A percentile compares a stretch with the other conserved stretches of the same genome.
Evolutionary conservation across 1,139 yeast species (phyloP).

Genomic region (Hyphopichia fennica): DNA sequence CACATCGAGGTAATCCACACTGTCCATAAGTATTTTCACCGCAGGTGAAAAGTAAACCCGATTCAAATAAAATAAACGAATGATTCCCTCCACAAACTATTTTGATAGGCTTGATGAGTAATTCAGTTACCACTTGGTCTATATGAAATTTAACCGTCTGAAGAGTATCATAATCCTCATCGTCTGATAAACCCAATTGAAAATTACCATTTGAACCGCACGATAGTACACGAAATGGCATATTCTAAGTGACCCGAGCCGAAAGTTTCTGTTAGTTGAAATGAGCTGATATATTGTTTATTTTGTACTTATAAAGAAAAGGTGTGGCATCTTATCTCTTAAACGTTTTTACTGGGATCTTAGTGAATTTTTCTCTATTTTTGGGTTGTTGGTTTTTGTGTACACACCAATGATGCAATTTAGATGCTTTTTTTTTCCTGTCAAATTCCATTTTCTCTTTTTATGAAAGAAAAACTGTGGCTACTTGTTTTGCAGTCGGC

Average conservation of each 20-base stretch:
- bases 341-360: not conserved
- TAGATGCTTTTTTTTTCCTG: too few species aligned
- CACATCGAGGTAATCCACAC: constrained; percentile 32
- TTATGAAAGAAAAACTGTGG: not conserved
- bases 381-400: too few species aligned
- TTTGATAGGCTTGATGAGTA: constrained; percentile 26
- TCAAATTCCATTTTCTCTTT: too few species aligned
- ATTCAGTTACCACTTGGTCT: constrained; percentile 3
- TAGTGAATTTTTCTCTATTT: not conserved
- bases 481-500: not conserved
- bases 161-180: constrained; percentile 49
- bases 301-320: too few species aligned
- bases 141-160: constrained; percentile 19
- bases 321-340: not conserved
- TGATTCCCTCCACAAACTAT: constrained; percentile 87
- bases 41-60: constrained; percentile 54
- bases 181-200: constrained; percentile 69
- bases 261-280: not conserved
- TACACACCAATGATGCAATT: too few species aligned
- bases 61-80: constrained; percentile 55
- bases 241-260: not conserved
- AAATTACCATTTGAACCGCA: constrained; percentile 85
- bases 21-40: constrained; percentile 66
- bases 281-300: too few species aligned
- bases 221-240: constrained; percentile 33